Percentiles rank a stretch among this genome's conserved stretches.
phyloP scores from a whole-genome alignment of 2,329 filamentous ascomycete species.

The Sporothrix euskadiensis region DNA sequence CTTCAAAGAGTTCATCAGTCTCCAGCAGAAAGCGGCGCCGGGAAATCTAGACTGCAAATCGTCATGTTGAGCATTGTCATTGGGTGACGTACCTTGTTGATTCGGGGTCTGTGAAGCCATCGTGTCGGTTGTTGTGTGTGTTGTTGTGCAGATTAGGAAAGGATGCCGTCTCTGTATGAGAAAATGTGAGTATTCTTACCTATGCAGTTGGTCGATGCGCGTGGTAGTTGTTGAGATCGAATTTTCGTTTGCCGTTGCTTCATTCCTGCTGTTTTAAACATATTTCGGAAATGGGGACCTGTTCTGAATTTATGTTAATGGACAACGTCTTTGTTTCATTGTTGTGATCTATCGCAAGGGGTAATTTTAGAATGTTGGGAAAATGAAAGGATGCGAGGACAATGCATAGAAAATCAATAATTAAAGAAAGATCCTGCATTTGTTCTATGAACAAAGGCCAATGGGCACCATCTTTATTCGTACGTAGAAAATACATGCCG shows the following conservation, averaged over 20 bases:
- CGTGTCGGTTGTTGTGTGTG: neutral
- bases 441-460: constrained; percentile 39
- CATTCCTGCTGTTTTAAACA: neutral
- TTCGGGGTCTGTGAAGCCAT: neutral
- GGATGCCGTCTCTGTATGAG: neutral
- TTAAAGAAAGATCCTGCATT: constrained; percentile 51
- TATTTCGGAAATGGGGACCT: neutral
- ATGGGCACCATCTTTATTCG: neutral
- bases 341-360: neutral
- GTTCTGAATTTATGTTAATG: neutral
- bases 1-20: neutral
- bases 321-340: neutral
- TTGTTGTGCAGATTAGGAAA: neutral
- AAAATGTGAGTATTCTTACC: neutral
- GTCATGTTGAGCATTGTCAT: neutral
- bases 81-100: neutral
- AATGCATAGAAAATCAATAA: neutral
- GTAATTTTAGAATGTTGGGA: neutral
- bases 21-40: neutral
- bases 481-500: neutral
- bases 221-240: no score
- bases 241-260: neutral
- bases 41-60: neutral
- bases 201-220: neutral
- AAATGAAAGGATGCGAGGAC: neutral